A percentile compares a stretch with the other conserved stretches of the same genome.
Evolutionary conservation across 176 grass and related monocot species (phyloP).

Genomic region (Miscanthus lutarioriparius): DNA sequence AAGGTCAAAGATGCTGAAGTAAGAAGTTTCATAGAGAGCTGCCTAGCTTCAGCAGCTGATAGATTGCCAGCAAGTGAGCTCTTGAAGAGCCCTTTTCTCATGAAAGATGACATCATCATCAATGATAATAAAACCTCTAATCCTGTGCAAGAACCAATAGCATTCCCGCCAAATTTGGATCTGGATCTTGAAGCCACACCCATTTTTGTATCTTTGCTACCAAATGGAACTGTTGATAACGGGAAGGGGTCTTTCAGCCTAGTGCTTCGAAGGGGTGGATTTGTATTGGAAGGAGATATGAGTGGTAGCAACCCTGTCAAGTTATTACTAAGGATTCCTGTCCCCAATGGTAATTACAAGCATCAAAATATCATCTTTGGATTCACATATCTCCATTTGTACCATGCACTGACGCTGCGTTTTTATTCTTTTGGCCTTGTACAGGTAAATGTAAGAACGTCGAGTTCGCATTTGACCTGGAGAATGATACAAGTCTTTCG

Average conservation of each 20-base stretch:
- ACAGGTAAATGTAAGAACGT: constrained; percentile 11
- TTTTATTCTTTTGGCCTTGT: neutral
- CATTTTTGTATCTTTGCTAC: neutral
- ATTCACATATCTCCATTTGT: neutral
- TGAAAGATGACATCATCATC: constrained; percentile 19
- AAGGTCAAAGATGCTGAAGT: constrained; percentile 56
- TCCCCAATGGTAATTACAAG: constrained; percentile 1
- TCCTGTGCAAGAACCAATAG: neutral
- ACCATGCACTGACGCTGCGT: neutral
- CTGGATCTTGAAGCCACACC: constrained; percentile 14
- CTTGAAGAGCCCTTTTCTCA: constrained; percentile 48
- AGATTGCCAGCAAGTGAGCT: constrained; percentile 44
- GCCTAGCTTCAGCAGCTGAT: constrained; percentile 39
- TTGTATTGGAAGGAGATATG: constrained; percentile 21
- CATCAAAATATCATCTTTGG: neutral
- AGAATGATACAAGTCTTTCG: constrained; percentile 11
- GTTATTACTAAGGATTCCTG: constrained; percentile 10
- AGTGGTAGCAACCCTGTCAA: neutral
- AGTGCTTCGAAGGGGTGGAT: constrained; percentile 6
- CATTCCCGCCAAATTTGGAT: neutral
- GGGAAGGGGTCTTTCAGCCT: constrained; percentile 24
- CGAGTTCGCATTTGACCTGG: constrained; percentile 16
- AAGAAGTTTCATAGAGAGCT: constrained; percentile 59
- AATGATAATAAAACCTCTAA: neutral
- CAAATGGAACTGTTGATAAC: neutral